These are phyloP conservation scores for Paxillus involutus DNA, from an alignment of 768 basidiomycete species.

Conservation along the genomic window DNA sequence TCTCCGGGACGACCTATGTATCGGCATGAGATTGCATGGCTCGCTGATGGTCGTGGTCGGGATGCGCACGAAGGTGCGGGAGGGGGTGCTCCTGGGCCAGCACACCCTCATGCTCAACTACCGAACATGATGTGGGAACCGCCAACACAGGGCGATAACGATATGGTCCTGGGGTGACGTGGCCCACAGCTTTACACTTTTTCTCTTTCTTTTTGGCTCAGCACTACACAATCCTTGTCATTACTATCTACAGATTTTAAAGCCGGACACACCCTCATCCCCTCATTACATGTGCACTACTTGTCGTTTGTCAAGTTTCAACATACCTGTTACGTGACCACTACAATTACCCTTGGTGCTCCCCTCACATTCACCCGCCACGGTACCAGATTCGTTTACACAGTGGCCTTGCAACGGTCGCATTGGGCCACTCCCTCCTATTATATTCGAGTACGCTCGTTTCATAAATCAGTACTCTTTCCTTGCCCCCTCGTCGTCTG, in stretches of 20 bases:
- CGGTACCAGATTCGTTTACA: neutral
- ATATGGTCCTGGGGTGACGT: slow-evolving; percentile 29
- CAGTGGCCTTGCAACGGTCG: neutral
- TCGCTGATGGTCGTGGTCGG: slow-evolving; percentile 18
- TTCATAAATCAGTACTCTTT: neutral
- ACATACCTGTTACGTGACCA: slow-evolving; percentile 21
- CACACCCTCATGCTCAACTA: slow-evolving; percentile 19
- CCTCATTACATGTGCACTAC: slow-evolving; percentile 6
- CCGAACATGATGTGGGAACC: slow-evolving; percentile 30
- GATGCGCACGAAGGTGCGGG: slow-evolving; percentile 19
- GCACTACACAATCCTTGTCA: slow-evolving; percentile 5
- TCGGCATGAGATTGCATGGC: slow-evolving; percentile 29
- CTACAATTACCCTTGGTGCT: slow-evolving; percentile 3
- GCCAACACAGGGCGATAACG: slow-evolving; percentile 26
- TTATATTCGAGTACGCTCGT: no score
- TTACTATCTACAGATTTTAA: slow-evolving; percentile 16
- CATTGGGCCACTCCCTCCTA: neutral
- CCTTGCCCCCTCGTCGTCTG: neutral
- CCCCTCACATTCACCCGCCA: no score
- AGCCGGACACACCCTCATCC: slow-evolving; percentile 11
- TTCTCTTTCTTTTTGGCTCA: slow-evolving; percentile 3
- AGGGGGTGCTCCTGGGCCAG: slow-evolving; percentile 17
- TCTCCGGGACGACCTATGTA: slow-evolving; percentile 28
- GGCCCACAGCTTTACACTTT: slow-evolving; percentile 2
- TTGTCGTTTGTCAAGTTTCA: slow-evolving; percentile 1